Conservation (phyloP, 2,329 filamentous ascomycete species). For the Elsinoe australis region DNA sequence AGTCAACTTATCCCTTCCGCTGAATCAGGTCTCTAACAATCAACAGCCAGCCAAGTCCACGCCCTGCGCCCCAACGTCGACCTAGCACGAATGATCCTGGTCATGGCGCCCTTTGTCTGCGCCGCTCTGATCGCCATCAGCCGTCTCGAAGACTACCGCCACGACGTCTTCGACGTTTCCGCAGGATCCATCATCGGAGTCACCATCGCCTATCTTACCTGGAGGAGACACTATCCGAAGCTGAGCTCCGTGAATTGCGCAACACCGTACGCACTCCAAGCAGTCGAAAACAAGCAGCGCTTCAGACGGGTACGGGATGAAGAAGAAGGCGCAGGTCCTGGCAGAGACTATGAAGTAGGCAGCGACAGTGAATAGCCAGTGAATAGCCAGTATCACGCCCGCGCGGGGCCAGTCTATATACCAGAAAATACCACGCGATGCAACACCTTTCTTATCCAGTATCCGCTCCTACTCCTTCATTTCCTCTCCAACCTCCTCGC, state of each 20-base stretch:
- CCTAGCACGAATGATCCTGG: slow-evolving; percentile 48
- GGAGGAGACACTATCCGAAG: slow-evolving; percentile 53
- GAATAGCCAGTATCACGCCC: too few relatives aligned
- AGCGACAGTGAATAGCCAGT: slow-evolving; percentile 16
- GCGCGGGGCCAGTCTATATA: background rate
- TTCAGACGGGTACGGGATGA: slow-evolving; percentile 39
- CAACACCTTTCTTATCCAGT: too few relatives aligned
- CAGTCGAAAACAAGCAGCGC: slow-evolving; percentile 26
- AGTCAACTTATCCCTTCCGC: background rate
- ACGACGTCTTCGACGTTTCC: slow-evolving; percentile 57
- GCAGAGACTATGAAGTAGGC: slow-evolving; percentile 17
- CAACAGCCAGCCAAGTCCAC: slow-evolving; percentile 52
- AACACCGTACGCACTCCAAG: slow-evolving; percentile 41
- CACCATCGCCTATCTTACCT: slow-evolving; percentile 49
- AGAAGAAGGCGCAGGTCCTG: slow-evolving; percentile 31
- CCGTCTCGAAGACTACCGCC: slow-evolving; percentile 56
- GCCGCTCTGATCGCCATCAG: slow-evolving; percentile 55
- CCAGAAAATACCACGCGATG: background rate
- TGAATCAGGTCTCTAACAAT: slow-evolving; percentile 42
- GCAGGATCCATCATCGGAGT: slow-evolving; percentile 49
- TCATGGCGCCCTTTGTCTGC: slow-evolving; percentile 48
- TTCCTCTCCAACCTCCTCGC: slow-evolving; percentile 59
- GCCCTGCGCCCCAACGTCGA: slow-evolving; percentile 52
- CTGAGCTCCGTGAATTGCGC: slow-evolving; percentile 46
- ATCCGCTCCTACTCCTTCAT: too few relatives aligned